Base-by-base conservation (phyloP, 106 monocot genomes). In the Allium cepa region DNA sequence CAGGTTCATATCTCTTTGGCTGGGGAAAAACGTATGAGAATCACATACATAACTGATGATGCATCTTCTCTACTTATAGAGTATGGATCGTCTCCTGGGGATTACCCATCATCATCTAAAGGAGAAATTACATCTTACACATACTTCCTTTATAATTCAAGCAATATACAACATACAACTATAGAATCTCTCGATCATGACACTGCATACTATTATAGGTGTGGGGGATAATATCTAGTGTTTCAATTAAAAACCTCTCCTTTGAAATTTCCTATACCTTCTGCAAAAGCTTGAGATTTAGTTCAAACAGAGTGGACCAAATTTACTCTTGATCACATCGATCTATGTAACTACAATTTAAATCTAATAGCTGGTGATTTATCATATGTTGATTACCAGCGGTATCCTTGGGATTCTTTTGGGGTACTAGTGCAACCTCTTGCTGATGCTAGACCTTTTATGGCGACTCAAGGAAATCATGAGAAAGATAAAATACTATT, bases 1-100 rank as follows among this genome's bases (percentile, higher is more conserved):
- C 81, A 99, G 97, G 97, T 99, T 67, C 97, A 99, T 77, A 89
- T 99, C 62, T 99, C 97, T 52, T 67, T 99, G 64, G 84, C 97
- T 50, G 97, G 97, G 26, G 77, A 73, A 62, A 90, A 90, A 28
- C 87, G 87, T 70, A 99, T 99, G 86, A 75, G 97, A 49, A 71
- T 99, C 46, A 77, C 97, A 73, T 99, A 87, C 86, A 69, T 90
- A 60, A 87, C 89, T 13, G 63, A 79, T 48, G 81, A 82, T 72
- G 65, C 60, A 47, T 74, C 83, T 60, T 82, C 89, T 6, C 81
- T 92, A 47, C 11, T 85, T 17, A 92, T 99, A n/a, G 80, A 99
- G 46, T 99, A 99, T 76, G 97, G 97, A 62, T 87, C 78, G 17
- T 73, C 74, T 46, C 60, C 82, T 26, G 79, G 97, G 28, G 22